Evolutionary conservation across 768 basidiomycete species (phyloP), one percentile per base, ranked within the genome.

Genomic region (Auriscalpium vulgare): DNA sequence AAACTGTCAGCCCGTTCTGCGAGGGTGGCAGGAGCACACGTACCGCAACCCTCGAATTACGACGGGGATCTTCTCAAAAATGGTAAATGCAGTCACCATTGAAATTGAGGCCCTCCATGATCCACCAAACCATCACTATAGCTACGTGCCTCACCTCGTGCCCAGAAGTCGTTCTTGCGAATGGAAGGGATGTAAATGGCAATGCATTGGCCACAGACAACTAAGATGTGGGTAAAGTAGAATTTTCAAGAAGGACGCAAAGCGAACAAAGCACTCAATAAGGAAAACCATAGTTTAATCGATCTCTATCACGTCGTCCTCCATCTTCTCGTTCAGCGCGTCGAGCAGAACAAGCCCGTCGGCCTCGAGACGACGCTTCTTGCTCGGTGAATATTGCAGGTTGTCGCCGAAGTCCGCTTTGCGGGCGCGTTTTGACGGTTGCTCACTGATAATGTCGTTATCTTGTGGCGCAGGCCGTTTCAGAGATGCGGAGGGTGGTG

Each of bases 271-370:
- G 29, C n/a, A 37, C 50, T 11, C 29, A 51, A 16, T n/a, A 6
- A 37, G 14, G 49, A 5, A 35, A 37, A 37, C 35, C 21, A 51
- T 17, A 14, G 7, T 14, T 78, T 69, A 79, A 63, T 85, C 80
- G 60, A 84, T 76, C 67, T 71, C 77, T 52, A 84, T 83, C 10
- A 83, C 50, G 46, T 79, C 65, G 29, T 72, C 83, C 37, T 75
- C 76, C 35, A 84, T 66, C 61, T 67, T 63, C 59, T 84, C 83
- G 55, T 80, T 73, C 37, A 72, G 75, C 10, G 74, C 71, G 36
- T 88, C 87, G 66, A 92, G 68, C 62, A 89, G 59, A 37, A 92
- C 66, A 47, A 91, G 63, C 9, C 89, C 90, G 54, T 91, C 88
- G 63, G 86, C 83, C 48, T 91, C 89, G 55, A 91, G 65, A 59